Percentiles rank a stretch among this genome's conserved stretches.
These are phyloP conservation scores for Metschnikowia peoriensis DNA, from an alignment of 805 yeast species.

Conservation along the genomic window DNA sequence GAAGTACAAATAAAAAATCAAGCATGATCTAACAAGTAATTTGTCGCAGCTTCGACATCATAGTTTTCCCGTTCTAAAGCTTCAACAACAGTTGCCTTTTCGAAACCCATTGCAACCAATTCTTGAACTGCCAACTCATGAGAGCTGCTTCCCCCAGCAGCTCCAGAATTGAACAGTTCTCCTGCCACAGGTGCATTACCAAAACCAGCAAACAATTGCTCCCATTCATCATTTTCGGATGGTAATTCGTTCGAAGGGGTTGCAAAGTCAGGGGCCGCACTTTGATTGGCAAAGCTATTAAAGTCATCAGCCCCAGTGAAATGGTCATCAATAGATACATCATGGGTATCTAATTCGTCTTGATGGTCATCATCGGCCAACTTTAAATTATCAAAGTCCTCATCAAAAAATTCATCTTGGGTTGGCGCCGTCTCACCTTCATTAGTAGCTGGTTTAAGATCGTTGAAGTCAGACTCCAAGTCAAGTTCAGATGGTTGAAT, in stretches of 20 bases:
- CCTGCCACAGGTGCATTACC: conserved; percentile 45
- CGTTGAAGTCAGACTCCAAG: conserved; percentile 38
- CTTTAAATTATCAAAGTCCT: conserved; percentile 40
- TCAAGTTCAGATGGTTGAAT: conserved; percentile 19
- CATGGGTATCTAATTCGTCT: conserved; percentile 28
- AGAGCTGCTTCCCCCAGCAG: conserved; percentile 18
- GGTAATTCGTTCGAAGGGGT: conserved; percentile 8
- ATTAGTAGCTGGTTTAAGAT: conserved; percentile 33
- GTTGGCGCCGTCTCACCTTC: conserved; percentile 2
- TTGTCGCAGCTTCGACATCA: conserved; percentile 86
- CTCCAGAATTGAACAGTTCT: neutral
- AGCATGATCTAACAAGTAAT: conserved; percentile 72
- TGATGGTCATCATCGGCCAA: conserved; percentile 28
- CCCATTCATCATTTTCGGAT: conserved; percentile 78
- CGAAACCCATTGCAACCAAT: conserved; percentile 87
- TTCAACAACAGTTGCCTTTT: conserved; percentile 55
- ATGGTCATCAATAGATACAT: conserved; percentile 35
- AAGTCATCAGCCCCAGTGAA: conserved; percentile 36
- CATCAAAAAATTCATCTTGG: conserved; percentile 32
- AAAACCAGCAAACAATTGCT: conserved; percentile 86
- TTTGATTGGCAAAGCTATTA: conserved; percentile 16
- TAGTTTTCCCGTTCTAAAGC: conserved; percentile 72
- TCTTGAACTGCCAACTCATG: conserved; percentile 69
- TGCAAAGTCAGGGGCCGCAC: conserved; percentile 10
- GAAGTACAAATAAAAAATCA: conserved; percentile 20